Evolutionary conservation across 805 yeast species (phyloP).

Genomic region (Ogataea pignaliae): DNA sequence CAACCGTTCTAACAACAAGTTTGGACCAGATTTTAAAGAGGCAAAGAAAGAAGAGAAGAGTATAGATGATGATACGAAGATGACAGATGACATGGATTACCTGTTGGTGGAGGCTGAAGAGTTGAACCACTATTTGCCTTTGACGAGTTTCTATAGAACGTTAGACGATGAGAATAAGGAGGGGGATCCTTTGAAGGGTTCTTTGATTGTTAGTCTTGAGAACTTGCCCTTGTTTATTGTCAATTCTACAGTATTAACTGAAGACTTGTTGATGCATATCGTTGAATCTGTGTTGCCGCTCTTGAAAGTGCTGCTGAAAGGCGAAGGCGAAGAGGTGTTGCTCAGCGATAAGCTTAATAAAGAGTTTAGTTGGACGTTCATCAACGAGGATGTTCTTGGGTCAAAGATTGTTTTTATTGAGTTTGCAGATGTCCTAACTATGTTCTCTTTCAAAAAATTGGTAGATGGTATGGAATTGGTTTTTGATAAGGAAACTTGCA

Average conservation of each 20-base stretch:
- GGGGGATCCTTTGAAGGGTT: not conserved
- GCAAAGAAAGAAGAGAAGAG: not conserved
- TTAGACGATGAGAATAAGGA: slow-evolving; percentile 2
- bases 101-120: not conserved
- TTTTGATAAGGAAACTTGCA: not conserved
- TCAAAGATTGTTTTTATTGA: slow-evolving; percentile 20
- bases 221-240: slow-evolving; percentile 16
- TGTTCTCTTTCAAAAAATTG: slow-evolving; percentile 17
- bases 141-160: slow-evolving; percentile 1
- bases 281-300: slow-evolving; percentile 5
- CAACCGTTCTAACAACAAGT: not conserved
- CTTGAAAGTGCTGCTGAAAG: slow-evolving; percentile 1
- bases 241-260: slow-evolving; percentile 15
- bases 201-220: slow-evolving; percentile 14
- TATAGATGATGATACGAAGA: not conserved
- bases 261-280: slow-evolving; percentile 14
- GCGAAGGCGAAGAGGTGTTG: slow-evolving; percentile 1
- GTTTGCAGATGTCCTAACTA: slow-evolving; percentile 25
- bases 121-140: slow-evolving; percentile 4
- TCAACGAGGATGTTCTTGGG: slow-evolving; percentile 14
- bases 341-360: slow-evolving; percentile 2
- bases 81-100: not conserved
- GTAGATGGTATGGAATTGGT: slow-evolving; percentile 5
- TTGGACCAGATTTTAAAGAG: not conserved
- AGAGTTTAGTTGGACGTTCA: slow-evolving; percentile 23